phyloP scores from a whole-genome alignment of 2,329 filamentous ascomycete species.

The Grosmannia huntii region DNA sequence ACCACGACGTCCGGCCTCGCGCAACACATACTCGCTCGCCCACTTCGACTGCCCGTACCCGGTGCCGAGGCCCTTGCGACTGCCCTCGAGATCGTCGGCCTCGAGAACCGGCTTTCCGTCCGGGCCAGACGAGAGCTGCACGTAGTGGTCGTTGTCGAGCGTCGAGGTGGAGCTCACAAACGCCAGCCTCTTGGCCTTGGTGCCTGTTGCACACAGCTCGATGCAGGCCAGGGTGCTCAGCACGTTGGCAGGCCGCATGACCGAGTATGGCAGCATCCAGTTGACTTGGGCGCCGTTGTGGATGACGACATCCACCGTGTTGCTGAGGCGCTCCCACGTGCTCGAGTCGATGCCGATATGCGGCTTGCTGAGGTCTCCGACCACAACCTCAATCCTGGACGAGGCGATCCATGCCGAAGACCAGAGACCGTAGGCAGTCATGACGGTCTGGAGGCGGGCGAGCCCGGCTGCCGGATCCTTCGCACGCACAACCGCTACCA shows the following conservation, averaged over 20 bases:
- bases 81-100: conserved; percentile 65
- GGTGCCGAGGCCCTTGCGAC: conserved; percentile 62
- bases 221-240: conserved; percentile 67
- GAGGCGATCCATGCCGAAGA: conserved; percentile 21
- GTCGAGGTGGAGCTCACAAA: conserved; percentile 77
- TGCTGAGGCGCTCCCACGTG: conserved; percentile 51
- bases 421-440: conserved; percentile 73
- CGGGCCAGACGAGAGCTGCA: conserved; percentile 53
- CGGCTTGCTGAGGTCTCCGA: conserved; percentile 62
- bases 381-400: conserved; percentile 50
- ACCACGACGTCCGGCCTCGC: conserved; percentile 66
- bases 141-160: conserved; percentile 72
- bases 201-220: conserved; percentile 54
- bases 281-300: conserved; percentile 77
- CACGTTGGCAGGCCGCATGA: conserved; percentile 64
- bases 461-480: conserved; percentile 47
- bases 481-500: conserved; percentile 66
- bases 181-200: conserved; percentile 65
- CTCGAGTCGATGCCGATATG: conserved; percentile 57
- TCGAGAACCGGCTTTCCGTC: conserved; percentile 58
- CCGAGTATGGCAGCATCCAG: conserved; percentile 69
- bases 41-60: conserved; percentile 92
- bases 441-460: conserved; percentile 52
- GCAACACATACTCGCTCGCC: conserved; percentile 57
- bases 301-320: conserved; percentile 58